Base-by-base conservation (phyloP, 306 rosid species). In the Ormosia emarginata region DNA sequence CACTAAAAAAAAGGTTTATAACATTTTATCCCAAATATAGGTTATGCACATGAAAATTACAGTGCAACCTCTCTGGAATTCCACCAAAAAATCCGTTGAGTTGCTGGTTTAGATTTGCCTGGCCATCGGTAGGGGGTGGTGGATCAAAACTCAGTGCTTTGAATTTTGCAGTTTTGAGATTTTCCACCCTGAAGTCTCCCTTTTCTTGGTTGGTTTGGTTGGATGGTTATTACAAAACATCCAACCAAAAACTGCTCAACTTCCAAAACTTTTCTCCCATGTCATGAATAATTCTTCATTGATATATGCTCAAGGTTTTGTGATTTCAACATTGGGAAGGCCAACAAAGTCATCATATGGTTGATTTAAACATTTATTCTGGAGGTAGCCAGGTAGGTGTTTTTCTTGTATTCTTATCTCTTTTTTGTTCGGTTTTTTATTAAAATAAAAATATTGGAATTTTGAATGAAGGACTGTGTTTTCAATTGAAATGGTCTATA, bases 71-170 rank as follows among this genome's bases (percentile, higher is more conserved):
- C 69, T 80, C 56, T 71, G 77, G 65, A 47, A 77, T 68, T 53
- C 49, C 73, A 80, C 85, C 81, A 59, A 79, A 84, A 80, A 68
- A 58, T 56, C 57, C 80, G 73, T 75, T 53, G 13, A 43, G 75
- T 44, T 80, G 4, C 72, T 82, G 88, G 82, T 90, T 88, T 89
- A 88, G 88, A 80, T 87, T 70, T 88, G 78, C 77, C 84, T 61
- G 79, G 86, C 83, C 81, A 68, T 86, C 88, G 77, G 82, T 30
- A 58, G 81, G 81, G 83, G 63, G 53, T 36, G 71, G 74, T 74
- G 79, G 76, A 75, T 56, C 81, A 82, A 77, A 86, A 86, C 73
- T 77, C 85, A 65, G 57, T 68, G 75, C 81, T 80, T 50, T 78
- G 30, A 9, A 49, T 55, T 75, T 55, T 49, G 36, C 30, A 12